Conservation (phyloP, 108 stramenopile species). For the Nannochloropsis gaditana region DNA sequence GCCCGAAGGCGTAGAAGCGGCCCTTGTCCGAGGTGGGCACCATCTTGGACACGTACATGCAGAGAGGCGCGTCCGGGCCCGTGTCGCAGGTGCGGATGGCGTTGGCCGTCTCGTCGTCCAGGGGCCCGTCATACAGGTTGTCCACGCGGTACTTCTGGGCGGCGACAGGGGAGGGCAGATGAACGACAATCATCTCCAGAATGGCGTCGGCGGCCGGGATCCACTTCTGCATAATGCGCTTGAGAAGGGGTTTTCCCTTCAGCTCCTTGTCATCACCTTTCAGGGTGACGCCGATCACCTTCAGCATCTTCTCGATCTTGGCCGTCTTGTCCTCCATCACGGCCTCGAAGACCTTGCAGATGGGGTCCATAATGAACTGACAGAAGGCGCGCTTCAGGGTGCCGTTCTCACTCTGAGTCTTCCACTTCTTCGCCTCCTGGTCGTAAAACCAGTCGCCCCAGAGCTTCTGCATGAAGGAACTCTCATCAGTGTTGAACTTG, state of each 20-base stretch:
- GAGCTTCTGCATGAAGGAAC: constrained; percentile 97
- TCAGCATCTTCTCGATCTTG: constrained; percentile 98
- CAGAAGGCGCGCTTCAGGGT: constrained; percentile 94
- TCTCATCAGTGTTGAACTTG: constrained; percentile 93
- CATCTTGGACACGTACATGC: constrained; percentile 98
- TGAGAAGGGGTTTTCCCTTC: constrained; percentile 91
- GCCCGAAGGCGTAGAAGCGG: constrained; percentile 99
- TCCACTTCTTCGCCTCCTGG: constrained; percentile 81
- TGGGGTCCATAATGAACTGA: constrained; percentile 97
- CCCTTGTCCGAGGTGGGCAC: constrained; percentile 99
- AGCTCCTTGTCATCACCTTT: constrained; percentile 93
- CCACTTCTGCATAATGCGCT: constrained; percentile 99
- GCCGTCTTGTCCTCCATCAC: constrained; percentile 94
- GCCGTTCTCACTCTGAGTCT: constrained; percentile 60
- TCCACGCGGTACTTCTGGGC: constrained; percentile 98
- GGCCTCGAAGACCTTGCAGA: constrained; percentile 96
- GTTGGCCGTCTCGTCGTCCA: constrained; percentile 90
- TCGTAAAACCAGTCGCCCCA: constrained; percentile 96
- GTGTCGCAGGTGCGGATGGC: constrained; percentile 99
- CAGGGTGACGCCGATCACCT: constrained; percentile 94
- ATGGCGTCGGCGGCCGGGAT: constrained; percentile 98
- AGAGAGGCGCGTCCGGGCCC: constrained; percentile 77
- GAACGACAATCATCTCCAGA: constrained; percentile 99
- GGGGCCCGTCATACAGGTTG: constrained; percentile 95
- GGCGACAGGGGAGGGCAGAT: constrained; percentile 92